Evolutionary conservation across 495 filamentous ascomycete species (phyloP), one percentile per base, ranked within the genome.

Genomic region (Amorphotheca resinae): DNA sequence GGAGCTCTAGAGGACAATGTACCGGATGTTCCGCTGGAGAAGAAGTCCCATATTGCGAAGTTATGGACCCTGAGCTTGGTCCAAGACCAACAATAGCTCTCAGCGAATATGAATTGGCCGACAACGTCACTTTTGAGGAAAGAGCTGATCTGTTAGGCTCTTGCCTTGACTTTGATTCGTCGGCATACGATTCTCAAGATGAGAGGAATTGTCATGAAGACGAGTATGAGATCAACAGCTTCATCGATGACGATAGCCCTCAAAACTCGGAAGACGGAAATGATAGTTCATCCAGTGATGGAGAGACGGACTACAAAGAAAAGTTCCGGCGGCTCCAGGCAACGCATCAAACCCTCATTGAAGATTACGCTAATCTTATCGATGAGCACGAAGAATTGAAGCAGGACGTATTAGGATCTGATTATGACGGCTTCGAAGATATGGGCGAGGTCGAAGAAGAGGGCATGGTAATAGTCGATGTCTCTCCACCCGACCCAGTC

Each of bases 151-250:
- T 43, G 1, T 41, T 48, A 1, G 46, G 48, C 18, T 42, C 49
- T 18, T 50, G 41, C 28, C 42, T 54, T 12, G 51, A 54, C 28
- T 40, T 38, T 33, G 36, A 47, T 14, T 46, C 45, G 12, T 46
- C 42, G 4, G 54, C 54, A n/a, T 54, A 54, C 34, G 51, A 53
- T 40, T 42, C 54, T 23, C 44, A 45, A 22, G 47, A 52, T 28
- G 43, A 46, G 2, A 28, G 37, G 9, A 1, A 9, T 25, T 6
- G 40, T 4, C 30, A 52, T 9, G 7, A 35, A 1, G 44, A 47
- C 21, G 38, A 46, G 1, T 49, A 57, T 18, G 33, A 50, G 15
- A 41, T 48, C 28, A 30, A 57, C 25, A 52, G 48, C 28, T 54
- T 54, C 17, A 54, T 54, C 22, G 45, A 57, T 33, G 48, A 57